These are phyloP conservation scores for Fusarium multiceps DNA, from an alignment of 2,329 filamentous ascomycete genomes.

Conservation along the genomic window DNA sequence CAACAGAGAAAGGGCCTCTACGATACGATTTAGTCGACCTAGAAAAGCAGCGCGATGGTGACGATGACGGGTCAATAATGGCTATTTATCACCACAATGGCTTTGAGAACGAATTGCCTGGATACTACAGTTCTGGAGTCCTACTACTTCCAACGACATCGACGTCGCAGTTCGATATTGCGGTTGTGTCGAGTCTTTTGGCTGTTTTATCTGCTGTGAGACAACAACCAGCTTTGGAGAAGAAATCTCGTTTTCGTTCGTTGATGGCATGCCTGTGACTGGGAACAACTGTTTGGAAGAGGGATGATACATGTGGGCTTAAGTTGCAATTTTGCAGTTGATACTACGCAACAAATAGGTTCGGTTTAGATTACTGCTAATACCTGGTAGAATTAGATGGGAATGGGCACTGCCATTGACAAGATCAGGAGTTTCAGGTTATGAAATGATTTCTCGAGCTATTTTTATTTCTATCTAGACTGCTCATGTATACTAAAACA, in stretches of 20 bases:
- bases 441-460: not conserved
- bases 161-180: not conserved
- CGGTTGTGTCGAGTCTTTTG: slow-evolving; percentile 1
- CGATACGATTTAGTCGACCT: slow-evolving; percentile 16
- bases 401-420: too few species aligned
- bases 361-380: too few species aligned
- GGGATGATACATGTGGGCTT: too few species aligned
- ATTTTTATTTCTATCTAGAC: not conserved
- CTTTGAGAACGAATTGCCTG: slow-evolving; percentile 6
- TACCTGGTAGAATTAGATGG: too few species aligned
- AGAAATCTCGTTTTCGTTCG: not conserved
- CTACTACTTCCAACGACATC: not conserved
- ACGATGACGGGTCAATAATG: not conserved
- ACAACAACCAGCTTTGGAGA: not conserved
- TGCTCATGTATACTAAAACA: not conserved
- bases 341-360: too few species aligned
- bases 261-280: not conserved
- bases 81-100: slow-evolving; percentile 18
- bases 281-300: too few species aligned
- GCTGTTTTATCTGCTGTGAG: not conserved
- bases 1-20: not conserved
- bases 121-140: not conserved
- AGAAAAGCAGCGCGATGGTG: fast-evolving
- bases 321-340: too few species aligned
- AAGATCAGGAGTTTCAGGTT: too few species aligned